Evolutionary conservation across 176 grass and related monocot species (phyloP).

Genomic region (Sorghum bicolor): DNA sequence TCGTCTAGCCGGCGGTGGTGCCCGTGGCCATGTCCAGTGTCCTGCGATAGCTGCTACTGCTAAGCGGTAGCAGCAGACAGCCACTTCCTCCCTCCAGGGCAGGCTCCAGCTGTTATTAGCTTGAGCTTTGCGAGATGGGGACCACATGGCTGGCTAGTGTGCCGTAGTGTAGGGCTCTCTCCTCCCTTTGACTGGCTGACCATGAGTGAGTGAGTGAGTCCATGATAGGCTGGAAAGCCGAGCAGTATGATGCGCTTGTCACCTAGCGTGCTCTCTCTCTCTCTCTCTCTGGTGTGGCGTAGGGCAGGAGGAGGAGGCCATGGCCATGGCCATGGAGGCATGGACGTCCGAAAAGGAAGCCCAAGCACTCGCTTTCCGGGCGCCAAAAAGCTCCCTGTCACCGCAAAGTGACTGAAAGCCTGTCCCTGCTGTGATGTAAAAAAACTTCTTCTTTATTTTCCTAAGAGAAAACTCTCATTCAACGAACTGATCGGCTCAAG

Average conservation of each 20-base stretch:
- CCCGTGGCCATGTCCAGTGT: neutral
- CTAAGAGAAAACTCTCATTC: neutral
- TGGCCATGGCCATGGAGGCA: too few species aligned
- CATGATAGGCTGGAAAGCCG: slow-evolving; percentile 45
- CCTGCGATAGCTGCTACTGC: neutral
- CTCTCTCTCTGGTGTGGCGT: neutral
- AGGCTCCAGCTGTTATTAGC: slow-evolving; percentile 22
- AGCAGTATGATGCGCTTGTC: slow-evolving; percentile 37
- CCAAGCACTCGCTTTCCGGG: neutral
- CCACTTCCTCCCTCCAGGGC: neutral
- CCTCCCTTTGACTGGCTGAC: slow-evolving; percentile 32
- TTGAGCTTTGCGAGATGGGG: slow-evolving; percentile 16
- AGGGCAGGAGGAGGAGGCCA: neutral
- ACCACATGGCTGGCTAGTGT: neutral
- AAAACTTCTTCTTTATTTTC: neutral
- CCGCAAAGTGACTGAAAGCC: slow-evolving; percentile 2
- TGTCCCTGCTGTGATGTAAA: neutral
- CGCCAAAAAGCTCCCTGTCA: slow-evolving; percentile 17
- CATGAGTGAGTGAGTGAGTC: neutral
- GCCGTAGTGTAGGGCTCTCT: neutral
- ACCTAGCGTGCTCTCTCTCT: slow-evolving; percentile 6
- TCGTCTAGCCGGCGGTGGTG: neutral
- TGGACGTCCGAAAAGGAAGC: neutral
- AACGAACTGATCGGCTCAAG: neutral
- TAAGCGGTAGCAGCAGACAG: neutral